A percentile compares a stretch with the other conserved stretches of the same genome.
Conservation (phyloP, 331 rosid genomes). For the Rhamnella rubrinervis region DNA sequence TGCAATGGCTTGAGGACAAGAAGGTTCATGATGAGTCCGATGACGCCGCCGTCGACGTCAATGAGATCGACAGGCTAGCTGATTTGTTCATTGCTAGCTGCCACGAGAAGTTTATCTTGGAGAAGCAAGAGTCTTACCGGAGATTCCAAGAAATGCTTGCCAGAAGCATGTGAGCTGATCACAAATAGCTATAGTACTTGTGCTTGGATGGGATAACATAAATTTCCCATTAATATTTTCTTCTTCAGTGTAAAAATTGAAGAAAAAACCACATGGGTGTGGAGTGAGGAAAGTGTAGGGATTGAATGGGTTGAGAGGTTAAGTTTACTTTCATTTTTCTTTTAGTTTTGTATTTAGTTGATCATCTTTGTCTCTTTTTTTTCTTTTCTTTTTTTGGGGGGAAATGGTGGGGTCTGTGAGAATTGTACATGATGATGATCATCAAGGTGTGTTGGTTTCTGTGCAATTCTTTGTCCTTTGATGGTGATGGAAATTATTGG, state of each 20-base stretch:
- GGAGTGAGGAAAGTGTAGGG: constrained; percentile 25
- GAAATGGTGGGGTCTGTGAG: constrained; percentile 35
- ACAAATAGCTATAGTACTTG: no score
- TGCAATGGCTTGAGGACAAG: constrained; percentile 86
- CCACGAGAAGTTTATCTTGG: constrained; percentile 85
- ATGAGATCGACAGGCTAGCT: constrained; percentile 77
- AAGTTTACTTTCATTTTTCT: background rate
- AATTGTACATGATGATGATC: constrained; percentile 36
- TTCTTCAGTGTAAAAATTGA: constrained; percentile 1
- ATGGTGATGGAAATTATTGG: constrained; percentile 12
- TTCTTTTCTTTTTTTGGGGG: constrained; percentile 4
- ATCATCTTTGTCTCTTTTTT: background rate
- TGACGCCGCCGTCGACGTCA: constrained; percentile 22
- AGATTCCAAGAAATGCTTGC: constrained; percentile 87
- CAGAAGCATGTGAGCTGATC: constrained; percentile 63
- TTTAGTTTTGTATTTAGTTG: background rate
- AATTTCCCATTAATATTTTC: background rate
- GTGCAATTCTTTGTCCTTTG: constrained; percentile 45
- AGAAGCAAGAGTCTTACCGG: constrained; percentile 88
- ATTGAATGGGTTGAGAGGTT: constrained; percentile 19
- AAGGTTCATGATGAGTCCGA: constrained; percentile 28
- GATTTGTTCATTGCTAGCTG: constrained; percentile 85
- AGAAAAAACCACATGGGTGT: constrained; percentile 6
- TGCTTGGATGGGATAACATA: background rate
- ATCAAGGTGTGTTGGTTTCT: constrained; percentile 27